phyloP scores from a whole-genome alignment of 106 monocot species.

The Acanthochlamys bracteata region DNA sequence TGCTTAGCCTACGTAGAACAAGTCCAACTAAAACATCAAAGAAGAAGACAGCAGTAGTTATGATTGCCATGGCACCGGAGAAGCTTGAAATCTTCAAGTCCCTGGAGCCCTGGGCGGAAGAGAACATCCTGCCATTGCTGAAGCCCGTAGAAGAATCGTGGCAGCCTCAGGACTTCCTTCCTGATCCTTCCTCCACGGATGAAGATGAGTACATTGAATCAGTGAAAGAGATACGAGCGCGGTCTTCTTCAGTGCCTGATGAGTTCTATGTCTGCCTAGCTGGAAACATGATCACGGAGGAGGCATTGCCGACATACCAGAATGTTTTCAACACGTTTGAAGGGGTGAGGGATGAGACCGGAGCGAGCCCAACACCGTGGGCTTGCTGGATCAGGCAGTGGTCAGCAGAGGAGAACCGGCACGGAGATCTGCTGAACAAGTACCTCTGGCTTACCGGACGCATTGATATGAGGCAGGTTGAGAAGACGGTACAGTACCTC shows the following conservation, averaged over 20 bases:
- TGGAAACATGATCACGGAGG: slow-evolving; percentile 14
- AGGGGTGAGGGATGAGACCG: slow-evolving; percentile 6
- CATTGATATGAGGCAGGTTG: slow-evolving; percentile 6
- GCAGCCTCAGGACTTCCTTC: too few species aligned
- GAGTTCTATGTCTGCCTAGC: slow-evolving; percentile 4
- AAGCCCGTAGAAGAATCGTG: too few species aligned
- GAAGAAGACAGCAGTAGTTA: too few species aligned
- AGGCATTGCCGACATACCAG: slow-evolving; percentile 5
- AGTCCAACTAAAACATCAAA: too few species aligned
- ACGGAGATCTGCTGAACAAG: slow-evolving; percentile 16
- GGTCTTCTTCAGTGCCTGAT: background rate
- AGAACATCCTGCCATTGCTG: too few species aligned
- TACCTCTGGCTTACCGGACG: slow-evolving; percentile 11
- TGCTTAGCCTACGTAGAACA: too few species aligned
- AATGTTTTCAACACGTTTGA: slow-evolving; percentile 1
- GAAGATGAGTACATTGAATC: too few species aligned
- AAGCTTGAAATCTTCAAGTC: too few species aligned
- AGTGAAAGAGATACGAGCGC: too few species aligned
- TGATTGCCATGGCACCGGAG: too few species aligned
- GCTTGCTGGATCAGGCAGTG: slow-evolving; percentile 7
- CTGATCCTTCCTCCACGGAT: too few species aligned
- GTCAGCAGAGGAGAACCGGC: slow-evolving; percentile 14
- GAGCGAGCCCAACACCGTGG: slow-evolving; percentile 10
- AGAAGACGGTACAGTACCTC: slow-evolving; percentile 12
- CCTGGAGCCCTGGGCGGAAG: too few species aligned